Evolutionary conservation across 345 rosid genomes (phyloP), one percentile per base, ranked within the genome.

Genomic region (Leavenworthia alabamica): DNA sequence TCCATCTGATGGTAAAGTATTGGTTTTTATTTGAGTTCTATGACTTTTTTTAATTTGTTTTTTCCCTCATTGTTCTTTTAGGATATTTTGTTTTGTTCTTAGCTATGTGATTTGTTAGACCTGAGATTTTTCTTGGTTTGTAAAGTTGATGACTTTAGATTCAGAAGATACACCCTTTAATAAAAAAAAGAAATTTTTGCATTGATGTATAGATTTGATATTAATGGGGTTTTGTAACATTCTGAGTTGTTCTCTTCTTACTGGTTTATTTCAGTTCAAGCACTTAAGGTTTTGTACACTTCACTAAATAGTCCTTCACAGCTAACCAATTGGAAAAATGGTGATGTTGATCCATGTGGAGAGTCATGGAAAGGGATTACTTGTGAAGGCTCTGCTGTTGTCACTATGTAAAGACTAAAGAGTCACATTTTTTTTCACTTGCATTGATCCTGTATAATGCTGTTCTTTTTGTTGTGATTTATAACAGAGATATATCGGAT

Each of bases 301-400:
- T 78, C 99, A 56, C 67, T 94, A 44, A 86, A 86, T 70, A 81
- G 82, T 62, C 82, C 99, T 67, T 76, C 83, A n/a, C 83, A 86
- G 83, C 79, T 94, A 28, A 90, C 90, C 46, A 87, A 78, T 76
- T 94, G 99, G 99, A 88, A 82, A 51, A 79, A 47, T 71, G 71
- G 51, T 12, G 90, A 86, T 27, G 90, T 86, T 12, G 99, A 93
- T 83, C 99, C 97, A n/a, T 94, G 99, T 70, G 75, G 73, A 56
- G 97, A 90, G 74, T 81, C 97, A 52, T 94, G 99, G 99, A 84
- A 77, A 80, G 99, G 99, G 58, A 72, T 94, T 51, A 75, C 80
- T 26, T 94, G 99, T 54, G 82, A 83, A 35, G 95, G 84, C 50
- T 90, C 99, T 2, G 86, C 96, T 46, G 90, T 94, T 49, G 90